These are phyloP conservation scores for Eucalyptus curtisii DNA, from an alignment of 345 rosid species.

Conservation along the genomic window DNA sequence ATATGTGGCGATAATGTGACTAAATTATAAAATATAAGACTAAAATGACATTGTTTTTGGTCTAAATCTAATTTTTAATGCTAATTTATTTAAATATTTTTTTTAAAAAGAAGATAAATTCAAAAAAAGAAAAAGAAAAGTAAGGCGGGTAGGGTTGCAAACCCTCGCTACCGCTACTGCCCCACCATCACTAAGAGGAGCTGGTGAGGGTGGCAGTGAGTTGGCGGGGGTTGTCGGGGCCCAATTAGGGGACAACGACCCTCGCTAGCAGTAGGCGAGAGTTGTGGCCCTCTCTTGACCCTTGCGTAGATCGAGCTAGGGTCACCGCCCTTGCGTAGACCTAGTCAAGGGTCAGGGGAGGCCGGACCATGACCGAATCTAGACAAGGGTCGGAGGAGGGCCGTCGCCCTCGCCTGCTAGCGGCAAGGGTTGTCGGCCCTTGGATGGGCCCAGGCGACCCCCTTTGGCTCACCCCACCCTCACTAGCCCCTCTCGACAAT, in stretches of 20 bases:
- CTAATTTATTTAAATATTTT: too few species aligned
- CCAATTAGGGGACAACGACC: rapidly evolving
- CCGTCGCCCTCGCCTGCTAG: rapidly evolving
- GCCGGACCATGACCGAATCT: rapidly evolving
- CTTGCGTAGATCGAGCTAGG: rapidly evolving
- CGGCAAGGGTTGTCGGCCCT: rapidly evolving
- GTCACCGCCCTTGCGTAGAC: rapidly evolving
- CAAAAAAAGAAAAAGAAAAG: rapidly evolving
- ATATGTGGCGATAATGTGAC: rapidly evolving
- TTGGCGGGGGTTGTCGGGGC: rapidly evolving
- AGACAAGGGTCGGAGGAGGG: rapidly evolving
- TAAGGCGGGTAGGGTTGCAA: rapidly evolving
- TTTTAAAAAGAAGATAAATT: too few species aligned
- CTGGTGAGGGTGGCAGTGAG: rapidly evolving
- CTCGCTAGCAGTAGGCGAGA: rapidly evolving
- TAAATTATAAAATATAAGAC: too few species aligned
- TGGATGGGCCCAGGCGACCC: rapidly evolving
- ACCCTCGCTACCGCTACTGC: rapidly evolving
- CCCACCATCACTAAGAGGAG: rapidly evolving
- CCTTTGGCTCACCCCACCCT: too few species aligned
- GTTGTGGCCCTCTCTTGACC: rapidly evolving
- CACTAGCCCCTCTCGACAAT: rapidly evolving
- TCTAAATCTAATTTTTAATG: rapidly evolving
- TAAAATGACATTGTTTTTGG: too few species aligned
- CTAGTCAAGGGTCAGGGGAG: too few species aligned